Base-by-base conservation (phyloP, 148 eudicot genomes). In the Camellia japonica region DNA sequence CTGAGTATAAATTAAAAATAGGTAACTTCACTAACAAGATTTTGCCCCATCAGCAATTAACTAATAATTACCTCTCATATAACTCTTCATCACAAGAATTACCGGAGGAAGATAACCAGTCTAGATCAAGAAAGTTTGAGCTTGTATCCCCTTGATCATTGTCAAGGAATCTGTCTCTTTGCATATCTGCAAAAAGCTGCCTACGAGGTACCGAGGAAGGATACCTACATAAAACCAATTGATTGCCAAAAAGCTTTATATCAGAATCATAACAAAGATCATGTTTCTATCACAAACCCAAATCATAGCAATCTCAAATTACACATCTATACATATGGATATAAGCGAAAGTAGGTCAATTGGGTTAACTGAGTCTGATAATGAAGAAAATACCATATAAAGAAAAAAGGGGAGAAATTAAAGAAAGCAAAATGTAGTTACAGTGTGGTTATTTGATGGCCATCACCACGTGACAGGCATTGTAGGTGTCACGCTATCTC, bases 121-220 rank as follows among this genome's bases (percentile, higher is more conserved):
- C 98, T 79, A 93, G 75, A 87, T 94, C 95, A 59, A 94, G 90
- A 84, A 94, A 94, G 91, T 94, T 94, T 73, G 98, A 94, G 88
- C 87, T 87, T 64, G 91, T 82, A 82, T 94, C 88, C 62, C 86
- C 85, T 73, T 82, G 84, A 79, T 91, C 88, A 83, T 86, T 84
- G 79, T 85, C 93, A 49, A 82, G 81, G 79, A 41, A 83, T 59
- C 87, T 76, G 13, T 90, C 93, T 75, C 86, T 86, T 78, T 86
- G 90, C 86, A 90, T 89, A 77, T 94, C 90, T 65, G 86, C 86
- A 74, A 88, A 90, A 86, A 88, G 77, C 80, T 86, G 93, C 85
- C 85, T 90, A 23, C 71, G 84, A 76, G 90, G 89, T 64, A 84
- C 76, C 10, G 88, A 82, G 30, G 89, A 81, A 77, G 90, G 70